Base-by-base conservation (phyloP, 2,329 filamentous ascomycete species). In the Aspergillus novoparasiticus region DNA sequence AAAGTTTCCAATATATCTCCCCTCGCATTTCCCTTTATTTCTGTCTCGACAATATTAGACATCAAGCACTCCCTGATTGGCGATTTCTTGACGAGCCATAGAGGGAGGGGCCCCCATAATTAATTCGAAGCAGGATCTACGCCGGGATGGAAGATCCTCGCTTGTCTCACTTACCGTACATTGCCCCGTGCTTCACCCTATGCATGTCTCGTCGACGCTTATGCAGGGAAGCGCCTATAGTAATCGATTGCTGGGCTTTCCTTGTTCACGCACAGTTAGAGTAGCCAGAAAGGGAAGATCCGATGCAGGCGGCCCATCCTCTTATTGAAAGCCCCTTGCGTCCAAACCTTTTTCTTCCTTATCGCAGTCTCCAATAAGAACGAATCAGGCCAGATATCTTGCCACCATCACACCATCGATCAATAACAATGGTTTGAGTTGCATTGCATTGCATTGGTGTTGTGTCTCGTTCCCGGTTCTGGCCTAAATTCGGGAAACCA, bases 381-480 rank as follows among this genome's bases (percentile, higher is more conserved):
- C 32, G 55, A 19, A 32, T 50, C 46, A 30, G 53, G 32, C 30
- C 57, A 46, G 41, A 34, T 23, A 51, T 46, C 23, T 64, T 58
- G 53, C 63, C 57, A 59, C 63, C 58, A 62, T 64, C 43, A 26
- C 34, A 57, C 51, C 60, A 63, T 60, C 51, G 57, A 64, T 66
- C 57, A 66, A 69, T 66, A 64, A 64, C 48, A n/a, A 62, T 57
- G 59, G 64, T 62, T 68, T 66, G 61, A 66, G 69, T 71, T 71
- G 61, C 69, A 71, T 70, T 69, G 66, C 69, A 69, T 69, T 66
- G 61, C 68, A 68, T 66, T 64, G 60, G 50, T 59, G 58, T 67
- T 53, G 34, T 65, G 58, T 50, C 56, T 55, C 57, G 58, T 64
- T 62, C 61, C 61, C 60, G 57, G 45, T 58, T 48, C 51, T 64